Base-by-base conservation (phyloP, 2,329 filamentous ascomycete genomes). In the Monilinia polystroma region DNA sequence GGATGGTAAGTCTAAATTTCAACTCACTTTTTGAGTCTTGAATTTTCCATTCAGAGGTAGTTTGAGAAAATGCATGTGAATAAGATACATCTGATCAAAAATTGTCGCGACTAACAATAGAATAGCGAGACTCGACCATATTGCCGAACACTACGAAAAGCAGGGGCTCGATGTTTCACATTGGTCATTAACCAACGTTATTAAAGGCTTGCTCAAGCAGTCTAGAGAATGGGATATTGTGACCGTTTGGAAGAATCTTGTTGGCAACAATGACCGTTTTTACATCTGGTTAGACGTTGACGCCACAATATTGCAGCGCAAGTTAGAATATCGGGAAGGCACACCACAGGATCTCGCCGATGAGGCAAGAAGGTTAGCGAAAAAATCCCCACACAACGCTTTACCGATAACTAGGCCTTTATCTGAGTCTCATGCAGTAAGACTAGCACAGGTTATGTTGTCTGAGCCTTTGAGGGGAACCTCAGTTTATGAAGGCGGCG, bases 71-170 rank as follows among this genome's bases (percentile, higher is more conserved):
- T 29, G 20, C 35, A 18, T 54, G 29, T 10, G n/a, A 10, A 35
- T 54, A n/a, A 35, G 11, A 32, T 32, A 10, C 7, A 53, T 8
- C 6, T 29, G 29, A 11, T 58, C 20, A 45, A 59, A 8, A 18
- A 29, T 35, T 29, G 35, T 35, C 29, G 18, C 20, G 14, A 20
- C 66, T 67, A 58, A 67, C 35, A n/a, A 7, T 16, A 51, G 35
- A 35, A 16, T 23, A 73, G 72, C 67, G 11, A 54, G 72, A 43
- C 56, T 71, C 18, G 67, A 67, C 41, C 71, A 73, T 54, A 67
- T 73, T 23, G 69, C 72, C 18, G 69, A 71, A 43, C 72, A 73
- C 55, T 73, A 71, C 53, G 71, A 73, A 60, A 71, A 70, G 43
- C 66, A 72, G 54, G 49, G 63, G 23, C 20, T 66, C 4, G 43